Evolutionary conservation across 2,329 filamentous ascomycete species (phyloP).

Genomic region (Paraphoma sp.): DNA sequence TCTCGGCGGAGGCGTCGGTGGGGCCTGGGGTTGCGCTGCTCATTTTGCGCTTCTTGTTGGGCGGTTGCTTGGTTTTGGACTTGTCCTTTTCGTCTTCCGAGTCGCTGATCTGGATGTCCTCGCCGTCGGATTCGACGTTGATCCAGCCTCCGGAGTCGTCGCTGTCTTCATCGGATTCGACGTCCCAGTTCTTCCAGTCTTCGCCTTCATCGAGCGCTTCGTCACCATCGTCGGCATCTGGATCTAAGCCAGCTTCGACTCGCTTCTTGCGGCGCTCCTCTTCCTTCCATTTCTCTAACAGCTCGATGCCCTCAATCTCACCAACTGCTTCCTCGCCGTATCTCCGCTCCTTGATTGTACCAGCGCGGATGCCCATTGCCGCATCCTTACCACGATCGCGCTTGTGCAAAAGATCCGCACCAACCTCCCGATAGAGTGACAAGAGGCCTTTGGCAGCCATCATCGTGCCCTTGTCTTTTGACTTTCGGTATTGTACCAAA

Average conservation of each 20-base stretch:
- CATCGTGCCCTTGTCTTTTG: slow-evolving; percentile 98
- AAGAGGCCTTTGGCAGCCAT: slow-evolving; percentile 96
- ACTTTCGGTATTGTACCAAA: slow-evolving; percentile 86
- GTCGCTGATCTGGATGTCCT: slow-evolving; percentile 75
- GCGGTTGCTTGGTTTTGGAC: slow-evolving; percentile 54
- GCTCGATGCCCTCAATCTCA: slow-evolving; percentile 90
- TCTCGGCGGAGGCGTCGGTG: slow-evolving; percentile 44
- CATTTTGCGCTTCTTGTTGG: slow-evolving; percentile 69
- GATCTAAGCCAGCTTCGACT: slow-evolving; percentile 70
- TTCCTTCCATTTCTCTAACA: slow-evolving; percentile 92
- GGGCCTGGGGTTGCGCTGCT: slow-evolving; percentile 48
- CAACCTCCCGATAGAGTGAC: slow-evolving; percentile 89
- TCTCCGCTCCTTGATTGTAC: slow-evolving; percentile 75
- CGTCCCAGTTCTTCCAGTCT: slow-evolving; percentile 65
- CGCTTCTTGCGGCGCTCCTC: slow-evolving; percentile 80
- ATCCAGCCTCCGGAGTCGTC: slow-evolving; percentile 91
- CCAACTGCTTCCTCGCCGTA: slow-evolving; percentile 84
- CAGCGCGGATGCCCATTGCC: slow-evolving; percentile 78
- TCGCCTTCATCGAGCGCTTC: slow-evolving; percentile 65
- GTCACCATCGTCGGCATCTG: slow-evolving; percentile 64
- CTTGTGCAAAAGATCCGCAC: slow-evolving; percentile 86
- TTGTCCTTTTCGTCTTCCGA: slow-evolving; percentile 70
- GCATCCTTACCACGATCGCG: slow-evolving; percentile 91
- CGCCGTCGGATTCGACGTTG: slow-evolving; percentile 81
- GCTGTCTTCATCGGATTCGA: slow-evolving; percentile 63